Evolutionary conservation across 805 yeast species (phyloP).

Genomic region (Metschnikowia anglica): DNA sequence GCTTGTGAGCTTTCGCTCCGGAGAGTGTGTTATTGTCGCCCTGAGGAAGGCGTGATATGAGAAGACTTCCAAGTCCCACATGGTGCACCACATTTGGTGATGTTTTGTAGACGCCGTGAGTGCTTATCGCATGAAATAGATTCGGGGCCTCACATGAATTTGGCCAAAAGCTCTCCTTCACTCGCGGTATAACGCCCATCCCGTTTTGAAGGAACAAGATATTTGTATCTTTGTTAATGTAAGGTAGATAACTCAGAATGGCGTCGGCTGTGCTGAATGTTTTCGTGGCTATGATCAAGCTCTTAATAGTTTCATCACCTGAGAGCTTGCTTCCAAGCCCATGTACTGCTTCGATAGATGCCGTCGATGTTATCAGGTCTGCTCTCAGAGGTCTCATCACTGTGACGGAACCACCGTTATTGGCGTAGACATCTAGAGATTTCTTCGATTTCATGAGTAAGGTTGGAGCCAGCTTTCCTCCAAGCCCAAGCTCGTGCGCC

Average conservation of each 20-base stretch:
- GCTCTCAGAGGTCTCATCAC: slow-evolving; percentile 24
- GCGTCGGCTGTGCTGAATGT: slow-evolving; percentile 72
- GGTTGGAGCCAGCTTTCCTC: slow-evolving; percentile 40
- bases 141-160: slow-evolving; percentile 47
- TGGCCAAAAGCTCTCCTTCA: slow-evolving; percentile 58
- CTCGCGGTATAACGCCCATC: slow-evolving; percentile 63
- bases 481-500: slow-evolving; percentile 44
- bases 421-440: slow-evolving; percentile 41
- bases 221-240: slow-evolving; percentile 50
- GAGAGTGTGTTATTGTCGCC: neutral
- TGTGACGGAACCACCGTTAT: slow-evolving; percentile 40
- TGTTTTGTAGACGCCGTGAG: slow-evolving; percentile 75
- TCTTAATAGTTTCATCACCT: slow-evolving; percentile 36
- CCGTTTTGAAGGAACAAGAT: slow-evolving; percentile 82
- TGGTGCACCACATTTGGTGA: slow-evolving; percentile 42
- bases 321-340: slow-evolving; percentile 18
- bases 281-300: slow-evolving; percentile 76
- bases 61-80: slow-evolving; percentile 70
- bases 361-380: slow-evolving; percentile 17
- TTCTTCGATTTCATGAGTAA: slow-evolving; percentile 38
- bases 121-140: slow-evolving; percentile 70
- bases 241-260: slow-evolving; percentile 50
- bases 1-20: neutral
- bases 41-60: slow-evolving; percentile 55
- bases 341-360: slow-evolving; percentile 26